Base-by-base conservation (phyloP, 2,329 filamentous ascomycete genomes). In the Aspergillus unguis region DNA sequence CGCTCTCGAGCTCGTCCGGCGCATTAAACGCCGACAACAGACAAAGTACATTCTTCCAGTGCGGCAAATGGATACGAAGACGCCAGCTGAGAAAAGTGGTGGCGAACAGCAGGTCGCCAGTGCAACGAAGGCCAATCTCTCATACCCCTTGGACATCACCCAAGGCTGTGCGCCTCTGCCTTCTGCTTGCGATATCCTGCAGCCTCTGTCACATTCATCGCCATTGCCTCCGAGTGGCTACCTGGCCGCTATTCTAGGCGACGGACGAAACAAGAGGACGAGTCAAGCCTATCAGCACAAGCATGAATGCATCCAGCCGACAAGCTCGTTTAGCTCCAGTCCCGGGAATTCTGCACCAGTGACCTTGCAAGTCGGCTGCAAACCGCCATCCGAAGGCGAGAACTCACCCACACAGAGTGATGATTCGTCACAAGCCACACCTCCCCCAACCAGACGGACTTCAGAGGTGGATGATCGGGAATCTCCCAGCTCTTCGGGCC, bases 151-250 rank as follows among this genome's bases (percentile, higher is more conserved):
- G 32, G 52, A 50, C 51, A 26, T 46, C 25, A 29, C 44, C 41
- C 44, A 52, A 42, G 38, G 45, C 17, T 36, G 17, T 38, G 35
- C 42, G 26, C 50, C 50, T 6, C 42, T 62, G 28, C 61, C 61
- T 40, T 62, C 62, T 27, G 59, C 62, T 33, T 62, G 62, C 50
- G 62, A 62, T 56, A 58, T 64, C 38, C 50, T 64, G 54, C 55
- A 59, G 44, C 62, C 62, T 31, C 47, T 64, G 49, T 64, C 62
- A 11, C 55, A 58, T 23, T 42, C 50, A 40, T 58, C 58, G 29
- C 50, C 53, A 23, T 51, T 64, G 53, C 62, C 62, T 25, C 52
- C 61, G 3, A 64, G 62, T 56, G 62, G 62, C 45, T 59, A 63
- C 49, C 42, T 64, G 25, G 62, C 59, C 25, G 52, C 61, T 6